Conservation (phyloP, 805 yeast genomes). For the Wickerhamomyces canadensis region DNA sequence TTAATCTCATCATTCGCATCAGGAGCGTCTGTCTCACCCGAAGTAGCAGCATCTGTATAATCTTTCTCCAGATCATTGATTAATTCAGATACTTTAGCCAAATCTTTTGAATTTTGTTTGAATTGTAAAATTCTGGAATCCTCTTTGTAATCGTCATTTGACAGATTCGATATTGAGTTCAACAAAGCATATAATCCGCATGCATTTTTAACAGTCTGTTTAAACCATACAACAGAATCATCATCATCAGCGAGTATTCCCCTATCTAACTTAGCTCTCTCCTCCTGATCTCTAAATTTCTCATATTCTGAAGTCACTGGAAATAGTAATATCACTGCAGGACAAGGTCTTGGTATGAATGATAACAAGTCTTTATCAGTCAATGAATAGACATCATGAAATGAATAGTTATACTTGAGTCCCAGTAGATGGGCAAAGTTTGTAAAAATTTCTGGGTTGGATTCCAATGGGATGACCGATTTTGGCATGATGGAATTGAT, state of each 20-base stretch:
- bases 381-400: slow-evolving; percentile 81
- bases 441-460: slow-evolving; percentile 82
- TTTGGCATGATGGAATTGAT: slow-evolving; percentile 1
- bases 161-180: slow-evolving; percentile 49
- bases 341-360: slow-evolving; percentile 76
- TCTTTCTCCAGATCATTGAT: slow-evolving; percentile 42
- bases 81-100: slow-evolving; percentile 26
- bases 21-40: slow-evolving; percentile 57
- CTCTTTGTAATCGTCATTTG: slow-evolving; percentile 19
- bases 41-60: slow-evolving; percentile 35
- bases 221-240: slow-evolving; percentile 79
- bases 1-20: slow-evolving; percentile 46
- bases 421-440: slow-evolving; percentile 66
- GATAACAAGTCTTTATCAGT: slow-evolving; percentile 76
- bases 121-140: slow-evolving; percentile 14
- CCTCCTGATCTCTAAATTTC: slow-evolving; percentile 37
- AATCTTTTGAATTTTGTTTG: slow-evolving; percentile 11
- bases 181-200: slow-evolving; percentile 90
- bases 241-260: slow-evolving; percentile 16
- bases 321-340: slow-evolving; percentile 72
- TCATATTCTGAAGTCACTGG: slow-evolving; percentile 71
- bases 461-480: slow-evolving; percentile 80
- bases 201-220: slow-evolving; percentile 80
- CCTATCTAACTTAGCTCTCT: slow-evolving; percentile 20
- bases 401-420: slow-evolving; percentile 49